Conservation (phyloP, 2,329 filamentous ascomycete species). For the Corniculantispora saksenae region DNA sequence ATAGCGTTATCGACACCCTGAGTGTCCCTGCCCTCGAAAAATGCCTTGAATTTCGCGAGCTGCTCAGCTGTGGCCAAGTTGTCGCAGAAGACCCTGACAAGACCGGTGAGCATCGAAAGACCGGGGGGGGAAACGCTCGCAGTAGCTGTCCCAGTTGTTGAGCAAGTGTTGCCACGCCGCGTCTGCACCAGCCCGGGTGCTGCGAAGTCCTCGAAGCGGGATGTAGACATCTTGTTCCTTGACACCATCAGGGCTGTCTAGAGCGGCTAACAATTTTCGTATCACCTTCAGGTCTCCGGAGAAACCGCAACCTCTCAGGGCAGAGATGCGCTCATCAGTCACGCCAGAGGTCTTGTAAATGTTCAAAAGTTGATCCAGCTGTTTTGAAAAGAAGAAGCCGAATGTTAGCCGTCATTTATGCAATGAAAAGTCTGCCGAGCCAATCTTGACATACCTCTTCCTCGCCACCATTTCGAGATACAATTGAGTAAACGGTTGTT, state of each 20-base stretch:
- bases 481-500: constrained; percentile 82
- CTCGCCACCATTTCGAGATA: constrained; percentile 73
- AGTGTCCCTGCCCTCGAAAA: constrained; percentile 80
- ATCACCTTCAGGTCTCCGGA: constrained; percentile 78
- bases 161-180: constrained; percentile 83
- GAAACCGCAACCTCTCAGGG: constrained; percentile 78
- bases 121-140: constrained; percentile 80
- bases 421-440: too few species aligned
- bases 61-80: constrained; percentile 78
- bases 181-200: constrained; percentile 74
- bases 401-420: not conserved
- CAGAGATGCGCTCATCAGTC: constrained; percentile 85
- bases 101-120: constrained; percentile 79
- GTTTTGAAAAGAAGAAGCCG: constrained; percentile 40
- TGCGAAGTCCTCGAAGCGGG: constrained; percentile 76
- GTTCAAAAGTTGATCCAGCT: constrained; percentile 72
- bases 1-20: constrained; percentile 84
- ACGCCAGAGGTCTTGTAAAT: constrained; percentile 53
- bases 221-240: constrained; percentile 96
- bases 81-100: constrained; percentile 80
- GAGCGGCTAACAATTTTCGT: constrained; percentile 73
- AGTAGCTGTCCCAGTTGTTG: constrained; percentile 73
- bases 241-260: constrained; percentile 72
- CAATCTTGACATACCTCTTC: constrained; percentile 65
- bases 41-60: constrained; percentile 71